phyloP scores from a whole-genome alignment of 1,139 yeast genomes.

The Geotrichum aggregatum region DNA sequence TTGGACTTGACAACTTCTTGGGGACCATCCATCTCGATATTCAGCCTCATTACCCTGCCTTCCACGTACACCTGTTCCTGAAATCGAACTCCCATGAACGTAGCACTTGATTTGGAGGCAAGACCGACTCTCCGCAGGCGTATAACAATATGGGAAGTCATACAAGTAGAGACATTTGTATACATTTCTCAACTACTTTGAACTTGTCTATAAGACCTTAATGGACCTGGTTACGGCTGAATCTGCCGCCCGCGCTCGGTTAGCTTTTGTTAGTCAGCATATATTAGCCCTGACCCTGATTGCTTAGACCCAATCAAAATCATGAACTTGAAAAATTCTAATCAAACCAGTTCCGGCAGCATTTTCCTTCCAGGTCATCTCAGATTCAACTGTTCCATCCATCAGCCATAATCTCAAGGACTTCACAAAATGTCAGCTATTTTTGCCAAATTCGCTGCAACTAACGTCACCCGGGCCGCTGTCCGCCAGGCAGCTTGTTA shows the following conservation, averaged over 20 bases:
- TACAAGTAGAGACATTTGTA: no score
- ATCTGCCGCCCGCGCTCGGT: no score
- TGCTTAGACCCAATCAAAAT: neutral
- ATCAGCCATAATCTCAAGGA: neutral
- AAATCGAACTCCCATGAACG: neutral
- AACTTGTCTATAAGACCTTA: no score
- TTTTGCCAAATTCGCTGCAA: slow-evolving; percentile 5
- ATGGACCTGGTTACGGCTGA: no score
- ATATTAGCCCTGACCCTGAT: neutral
- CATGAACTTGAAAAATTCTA: neutral
- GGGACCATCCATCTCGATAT: no score
- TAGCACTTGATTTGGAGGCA: no score
- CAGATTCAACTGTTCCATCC: neutral
- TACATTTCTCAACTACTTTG: no score
- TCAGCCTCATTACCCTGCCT: slow-evolving; percentile 4
- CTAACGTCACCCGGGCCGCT: slow-evolving; percentile 2
- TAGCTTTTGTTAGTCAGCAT: no score
- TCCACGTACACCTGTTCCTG: neutral
- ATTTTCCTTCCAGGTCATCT: neutral
- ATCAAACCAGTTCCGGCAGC: neutral
- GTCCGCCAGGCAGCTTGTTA: slow-evolving; percentile 13
- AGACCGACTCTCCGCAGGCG: no score
- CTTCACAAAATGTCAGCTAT: slow-evolving; percentile 1
- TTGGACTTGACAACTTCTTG: neutral
- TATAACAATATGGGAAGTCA: no score